Evolutionary conservation across 2,329 filamentous ascomycete genomes (phyloP), one percentile per base, ranked within the genome.

Genomic region (Ophiostoma sp.): DNA sequence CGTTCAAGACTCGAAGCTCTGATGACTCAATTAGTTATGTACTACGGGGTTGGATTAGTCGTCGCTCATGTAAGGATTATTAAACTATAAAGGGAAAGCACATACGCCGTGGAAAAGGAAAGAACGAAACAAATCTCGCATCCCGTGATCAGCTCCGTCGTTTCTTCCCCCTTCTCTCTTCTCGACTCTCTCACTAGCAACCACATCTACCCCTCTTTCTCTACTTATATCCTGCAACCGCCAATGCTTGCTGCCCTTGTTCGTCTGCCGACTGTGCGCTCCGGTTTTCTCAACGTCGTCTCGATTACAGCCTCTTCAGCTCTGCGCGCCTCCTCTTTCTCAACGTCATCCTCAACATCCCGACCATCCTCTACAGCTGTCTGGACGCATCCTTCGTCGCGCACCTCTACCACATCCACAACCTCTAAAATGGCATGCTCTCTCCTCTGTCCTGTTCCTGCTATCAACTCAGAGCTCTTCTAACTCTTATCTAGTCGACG

Each of bases 261-360:
- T 52, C 72, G 70, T 67, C 68, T 70, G 65, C 67, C 67, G n/a
- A 66, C 52, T 48, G 70, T 60, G 57, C 72, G 69, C 60, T 70
- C 67, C 41, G n/a, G 54, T 68, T 60, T 64, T 20, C 23, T 44
- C 36, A 41, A 35, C 48, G 64, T 36, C 27, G 23, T n/a, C 36
- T 57, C 48, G n/a, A 39, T 52, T 36, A 39, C 62, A 39, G 62
- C 62, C n/a, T 23, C 36, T 15, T n/a, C 36, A 17, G 33, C 44
- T 20, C 23, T 41, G 15, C 20, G 4, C 67, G 7, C 33, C 10
- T 57, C 41, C n/a, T 57, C n/a, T 8, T 41, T n/a, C 41, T 15
- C 57, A 11, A 20, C 67, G 31, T 4, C 35, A 11, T 62, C 17
- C 35, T 6, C 20, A 13, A 4, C 39, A 27, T 2, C 23, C 31